Conservation (phyloP, 2,329 filamentous ascomycete genomes). For the Amauroascus niger region DNA sequence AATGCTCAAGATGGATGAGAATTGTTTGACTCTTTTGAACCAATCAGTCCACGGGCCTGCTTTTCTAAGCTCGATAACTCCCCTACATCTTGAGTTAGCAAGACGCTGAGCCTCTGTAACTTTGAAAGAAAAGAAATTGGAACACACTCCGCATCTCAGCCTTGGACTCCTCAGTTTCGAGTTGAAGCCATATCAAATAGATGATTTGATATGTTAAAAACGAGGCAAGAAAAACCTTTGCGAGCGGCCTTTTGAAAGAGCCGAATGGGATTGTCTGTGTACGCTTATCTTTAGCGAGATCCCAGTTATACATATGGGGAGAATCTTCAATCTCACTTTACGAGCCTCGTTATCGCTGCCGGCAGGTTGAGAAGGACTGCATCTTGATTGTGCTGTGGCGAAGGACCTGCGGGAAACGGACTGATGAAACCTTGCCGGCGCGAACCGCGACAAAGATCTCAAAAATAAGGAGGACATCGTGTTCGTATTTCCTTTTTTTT, state of each 20-base stretch:
- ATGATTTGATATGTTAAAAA: slow-evolving; percentile 42
- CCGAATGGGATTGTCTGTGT: slow-evolving; percentile 25
- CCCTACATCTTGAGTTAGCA: slow-evolving; percentile 6
- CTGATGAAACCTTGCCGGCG: background rate
- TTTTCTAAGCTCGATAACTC: slow-evolving; percentile 13
- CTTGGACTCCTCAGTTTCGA: slow-evolving; percentile 40
- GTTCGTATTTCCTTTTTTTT: background rate
- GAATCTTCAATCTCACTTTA: background rate
- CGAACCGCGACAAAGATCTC: background rate
- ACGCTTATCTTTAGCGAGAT: background rate
- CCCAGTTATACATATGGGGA: background rate
- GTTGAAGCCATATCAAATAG: slow-evolving; percentile 41
- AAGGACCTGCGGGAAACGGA: background rate
- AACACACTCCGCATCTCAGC: slow-evolving; percentile 33
- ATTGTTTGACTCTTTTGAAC: slow-evolving; percentile 22
- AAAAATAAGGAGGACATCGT: background rate
- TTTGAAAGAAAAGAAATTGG: background rate
- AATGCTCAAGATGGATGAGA: background rate
- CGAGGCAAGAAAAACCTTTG: slow-evolving; percentile 41
- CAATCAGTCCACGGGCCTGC: slow-evolving; percentile 17
- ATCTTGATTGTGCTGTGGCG: background rate
- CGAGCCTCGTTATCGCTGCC: background rate
- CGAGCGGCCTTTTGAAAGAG: slow-evolving; percentile 35
- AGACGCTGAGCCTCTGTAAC: background rate
- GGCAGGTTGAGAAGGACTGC: background rate